phyloP scores from a whole-genome alignment of 176 grass and related monocot genomes.

The Aechmea fasciata region DNA sequence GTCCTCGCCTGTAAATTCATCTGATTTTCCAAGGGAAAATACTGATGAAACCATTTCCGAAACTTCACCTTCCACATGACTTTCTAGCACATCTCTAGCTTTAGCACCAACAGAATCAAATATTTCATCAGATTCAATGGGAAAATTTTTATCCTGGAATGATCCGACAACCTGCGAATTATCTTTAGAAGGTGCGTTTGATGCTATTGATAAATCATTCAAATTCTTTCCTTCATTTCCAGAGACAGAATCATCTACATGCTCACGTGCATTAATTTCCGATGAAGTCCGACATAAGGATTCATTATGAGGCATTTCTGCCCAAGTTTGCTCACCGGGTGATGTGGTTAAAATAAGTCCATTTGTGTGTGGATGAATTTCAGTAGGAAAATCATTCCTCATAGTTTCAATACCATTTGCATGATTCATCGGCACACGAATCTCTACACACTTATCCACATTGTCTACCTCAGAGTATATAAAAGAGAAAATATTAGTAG shows the following conservation, averaged over 20 bases:
- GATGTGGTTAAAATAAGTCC: neutral
- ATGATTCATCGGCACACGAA: neutral
- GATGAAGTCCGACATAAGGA: neutral
- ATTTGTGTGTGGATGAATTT: neutral
- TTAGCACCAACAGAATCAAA: constrained; percentile 17
- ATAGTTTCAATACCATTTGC: neutral
- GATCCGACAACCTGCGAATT: constrained; percentile 19
- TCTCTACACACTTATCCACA: neutral
- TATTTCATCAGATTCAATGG: constrained; percentile 12
- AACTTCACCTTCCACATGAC: constrained; percentile 8
- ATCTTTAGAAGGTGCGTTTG: constrained; percentile 18
- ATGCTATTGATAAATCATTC: constrained; percentile 6
- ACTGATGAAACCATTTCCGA: constrained; percentile 10
- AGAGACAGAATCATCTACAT: constrained; percentile 39
- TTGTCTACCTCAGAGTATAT: neutral
- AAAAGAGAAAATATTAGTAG: neutral
- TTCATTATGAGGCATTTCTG: neutral
- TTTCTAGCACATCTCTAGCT: constrained; percentile 19
- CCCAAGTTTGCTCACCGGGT: neutral
- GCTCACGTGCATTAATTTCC: constrained; percentile 36
- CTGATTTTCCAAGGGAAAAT: constrained; percentile 6
- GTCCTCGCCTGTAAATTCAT: constrained; percentile 9
- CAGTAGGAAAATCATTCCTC: neutral
- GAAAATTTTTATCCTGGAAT: constrained; percentile 6
- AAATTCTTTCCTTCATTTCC: constrained; percentile 25